These are phyloP conservation scores for Neofusicoccum umdonicola DNA, from an alignment of 2,329 filamentous ascomycete species.

Conservation along the genomic window DNA sequence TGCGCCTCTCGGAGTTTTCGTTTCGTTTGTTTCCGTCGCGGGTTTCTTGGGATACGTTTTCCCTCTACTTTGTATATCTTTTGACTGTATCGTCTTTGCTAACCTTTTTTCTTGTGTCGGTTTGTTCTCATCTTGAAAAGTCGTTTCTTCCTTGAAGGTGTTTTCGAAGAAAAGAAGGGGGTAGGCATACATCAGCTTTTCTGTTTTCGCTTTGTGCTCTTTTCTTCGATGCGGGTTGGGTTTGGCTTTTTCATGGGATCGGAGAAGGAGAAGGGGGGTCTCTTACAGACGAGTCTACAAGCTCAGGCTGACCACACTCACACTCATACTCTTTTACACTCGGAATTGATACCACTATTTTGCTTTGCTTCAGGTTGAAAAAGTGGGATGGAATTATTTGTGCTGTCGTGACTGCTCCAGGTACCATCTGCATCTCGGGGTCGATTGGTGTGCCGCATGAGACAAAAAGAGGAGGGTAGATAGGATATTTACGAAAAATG, in stretches of 20 bases:
- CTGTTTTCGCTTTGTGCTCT: background rate
- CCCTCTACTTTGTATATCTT: background rate
- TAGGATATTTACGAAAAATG: too few relatives aligned
- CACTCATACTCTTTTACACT: background rate
- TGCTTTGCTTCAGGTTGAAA: background rate
- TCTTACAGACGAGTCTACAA: background rate
- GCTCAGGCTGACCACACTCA: conserved; percentile 1
- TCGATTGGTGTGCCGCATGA: too few relatives aligned
- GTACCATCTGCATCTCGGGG: background rate
- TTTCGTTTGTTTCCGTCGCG: background rate
- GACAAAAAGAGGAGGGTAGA: too few relatives aligned
- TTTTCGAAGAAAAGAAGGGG: background rate
- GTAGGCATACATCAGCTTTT: background rate
- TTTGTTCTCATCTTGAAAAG: background rate
- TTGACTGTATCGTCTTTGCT: background rate
- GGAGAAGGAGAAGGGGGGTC: background rate
- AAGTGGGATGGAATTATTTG: background rate
- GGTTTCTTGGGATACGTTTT: background rate
- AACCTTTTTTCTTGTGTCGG: background rate
- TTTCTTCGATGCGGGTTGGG: background rate
- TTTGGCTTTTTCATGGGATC: background rate
- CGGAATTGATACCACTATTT: conserved; percentile 2
- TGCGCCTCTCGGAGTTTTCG: background rate
- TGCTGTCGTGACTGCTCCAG: background rate
- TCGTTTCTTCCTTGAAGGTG: background rate